Base-by-base conservation (phyloP, 2,329 filamentous ascomycete species). In the Akanthomyces dipterigenus region DNA sequence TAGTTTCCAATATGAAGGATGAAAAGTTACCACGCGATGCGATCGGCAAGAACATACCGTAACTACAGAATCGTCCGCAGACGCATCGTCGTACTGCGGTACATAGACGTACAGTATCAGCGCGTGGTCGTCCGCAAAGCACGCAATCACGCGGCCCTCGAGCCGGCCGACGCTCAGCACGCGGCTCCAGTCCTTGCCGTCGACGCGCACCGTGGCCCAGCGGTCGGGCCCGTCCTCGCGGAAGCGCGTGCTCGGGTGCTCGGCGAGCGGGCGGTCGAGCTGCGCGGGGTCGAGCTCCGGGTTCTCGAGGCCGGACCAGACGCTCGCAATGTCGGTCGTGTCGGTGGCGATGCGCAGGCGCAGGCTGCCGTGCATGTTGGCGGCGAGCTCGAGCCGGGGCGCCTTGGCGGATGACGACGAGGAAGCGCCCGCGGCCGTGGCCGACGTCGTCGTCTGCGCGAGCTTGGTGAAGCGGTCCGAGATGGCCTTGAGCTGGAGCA, bases 391-490 rank as follows among this genome's bases (percentile, higher is more conserved):
- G 3, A 99, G 79, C 69, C 92, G 90, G 0, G 91, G 85, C 3
- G 77, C 76, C 28, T 76, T 71, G 49, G 60, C 60, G n/a, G n/a
- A n/a, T 14, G 61, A 50, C 31, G 62, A 62, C 26, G 62, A 48
- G 14, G 58, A 53, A n/a, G 24, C 20, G n/a, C n/a, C 38, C 12
- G 9, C 26, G 24, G 16, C 5, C 16, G 24, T 6, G 11, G 56
- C 2, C 40, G n/a, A n/a, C n/a, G 49, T 6, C 12, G 58, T 40
- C 24, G 79, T 77, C 54, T 83, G 76, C 3, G 90, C 91, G 3
- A 98, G 84, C 70, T 90, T 93, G 46, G 92, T 98, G 76, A 98
- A 98, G 58, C 95, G 88, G 73, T 99, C 95, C 4, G 91, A 96
- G 64, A 99, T 95, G 65, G 88, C 89, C 72, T 98, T 97, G 62